Evolutionary conservation across 176 grass and related monocot genomes (phyloP).

Genomic region (Bolboschoenus planiculmis): DNA sequence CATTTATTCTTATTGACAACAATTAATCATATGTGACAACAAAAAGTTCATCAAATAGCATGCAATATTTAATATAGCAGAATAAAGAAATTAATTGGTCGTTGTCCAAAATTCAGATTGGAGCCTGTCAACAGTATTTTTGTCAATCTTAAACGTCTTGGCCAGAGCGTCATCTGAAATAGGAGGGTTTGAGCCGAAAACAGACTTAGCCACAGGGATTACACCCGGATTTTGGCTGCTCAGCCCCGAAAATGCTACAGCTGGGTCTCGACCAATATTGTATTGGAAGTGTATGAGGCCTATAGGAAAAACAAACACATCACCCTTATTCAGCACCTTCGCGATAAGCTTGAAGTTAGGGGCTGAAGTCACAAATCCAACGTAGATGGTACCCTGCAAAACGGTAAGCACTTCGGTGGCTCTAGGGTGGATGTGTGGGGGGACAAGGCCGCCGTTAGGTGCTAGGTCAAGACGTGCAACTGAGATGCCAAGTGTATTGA

Average conservation of each 20-base stretch:
- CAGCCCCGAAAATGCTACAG: slow-evolving; percentile 35
- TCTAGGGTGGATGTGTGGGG: slow-evolving; percentile 48
- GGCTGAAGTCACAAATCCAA: slow-evolving; percentile 51
- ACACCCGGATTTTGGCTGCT: slow-evolving; percentile 54
- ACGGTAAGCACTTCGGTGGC: slow-evolving; percentile 41
- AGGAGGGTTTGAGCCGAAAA: slow-evolving; percentile 21
- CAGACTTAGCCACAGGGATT: slow-evolving; percentile 30
- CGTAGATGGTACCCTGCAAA: slow-evolving; percentile 42
- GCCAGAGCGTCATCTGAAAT: slow-evolving; percentile 44
- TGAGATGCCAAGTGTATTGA: slow-evolving; percentile 21
- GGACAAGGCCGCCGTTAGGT: not conserved
- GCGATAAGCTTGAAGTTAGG: slow-evolving; percentile 30
- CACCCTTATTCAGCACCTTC: slow-evolving; percentile 43
- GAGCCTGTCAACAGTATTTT: slow-evolving; percentile 15
- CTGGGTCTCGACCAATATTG: slow-evolving; percentile 35
- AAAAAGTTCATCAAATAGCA: not conserved
- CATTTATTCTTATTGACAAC: not conserved
- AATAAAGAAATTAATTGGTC: not conserved
- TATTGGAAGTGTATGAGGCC: slow-evolving; percentile 53
- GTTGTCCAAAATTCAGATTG: slow-evolving; percentile 20
- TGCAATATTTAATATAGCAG: not conserved
- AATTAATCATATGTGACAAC: not conserved
- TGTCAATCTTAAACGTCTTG: slow-evolving; percentile 35
- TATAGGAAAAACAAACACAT: slow-evolving; percentile 49
- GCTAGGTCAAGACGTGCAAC: slow-evolving; percentile 12